Percentiles rank a stretch among this genome's conserved stretches.
These are phyloP conservation scores for Phytopythium mirpurense DNA, from an alignment of 352 stramenopile species.

Conservation along the genomic window DNA sequence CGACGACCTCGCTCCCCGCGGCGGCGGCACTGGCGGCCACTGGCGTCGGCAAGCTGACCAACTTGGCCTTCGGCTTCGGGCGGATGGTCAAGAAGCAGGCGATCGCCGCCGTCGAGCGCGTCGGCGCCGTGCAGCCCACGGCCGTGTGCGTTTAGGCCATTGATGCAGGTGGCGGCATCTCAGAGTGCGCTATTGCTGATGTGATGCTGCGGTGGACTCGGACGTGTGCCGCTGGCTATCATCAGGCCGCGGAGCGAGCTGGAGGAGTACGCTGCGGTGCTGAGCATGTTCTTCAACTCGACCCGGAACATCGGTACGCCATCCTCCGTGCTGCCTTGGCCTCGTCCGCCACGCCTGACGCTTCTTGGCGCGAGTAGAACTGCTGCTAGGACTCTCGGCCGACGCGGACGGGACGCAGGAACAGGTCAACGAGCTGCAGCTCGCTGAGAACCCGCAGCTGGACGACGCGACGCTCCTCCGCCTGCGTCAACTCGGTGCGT, in stretches of 20 bases:
- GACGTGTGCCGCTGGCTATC: background rate
- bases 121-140: constrained; percentile 48
- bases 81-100: constrained; percentile 85
- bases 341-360: background rate
- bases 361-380: constrained; percentile 24
- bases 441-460: constrained; percentile 12
- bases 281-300: constrained; percentile 72
- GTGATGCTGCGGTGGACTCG: background rate
- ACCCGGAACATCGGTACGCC: constrained; percentile 54
- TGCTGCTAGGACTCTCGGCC: constrained; percentile 44
- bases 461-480: constrained; percentile 29
- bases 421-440: constrained; percentile 40
- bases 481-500: constrained; percentile 50
- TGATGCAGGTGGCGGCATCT: background rate
- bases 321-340: background rate
- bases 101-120: constrained; percentile 73
- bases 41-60: constrained; percentile 70
- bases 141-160: constrained; percentile 31
- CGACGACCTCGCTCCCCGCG: constrained; percentile 10
- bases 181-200: background rate
- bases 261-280: constrained; percentile 63
- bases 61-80: constrained; percentile 75
- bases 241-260: constrained; percentile 48
- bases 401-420: constrained; percentile 50
- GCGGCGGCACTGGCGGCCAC: constrained; percentile 14